These are phyloP conservation scores for Amanita thiersii DNA, from an alignment of 768 basidiomycete species.

Conservation along the genomic window DNA sequence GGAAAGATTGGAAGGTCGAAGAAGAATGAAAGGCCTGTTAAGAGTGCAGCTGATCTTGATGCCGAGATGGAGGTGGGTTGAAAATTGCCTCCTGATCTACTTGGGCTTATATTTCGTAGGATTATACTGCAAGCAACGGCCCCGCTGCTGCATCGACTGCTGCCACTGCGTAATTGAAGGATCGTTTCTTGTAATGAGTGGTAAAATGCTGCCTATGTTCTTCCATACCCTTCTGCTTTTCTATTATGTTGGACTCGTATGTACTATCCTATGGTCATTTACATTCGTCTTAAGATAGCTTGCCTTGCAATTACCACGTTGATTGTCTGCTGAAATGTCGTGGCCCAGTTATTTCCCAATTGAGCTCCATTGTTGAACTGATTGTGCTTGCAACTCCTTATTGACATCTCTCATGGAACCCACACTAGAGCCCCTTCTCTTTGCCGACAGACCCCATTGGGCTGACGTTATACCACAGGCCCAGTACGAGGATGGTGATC, in stretches of 20 bases:
- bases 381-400: neutral
- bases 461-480: slow-evolving; percentile 68
- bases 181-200: slow-evolving; percentile 9
- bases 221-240: slow-evolving; percentile 9
- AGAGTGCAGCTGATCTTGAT: slow-evolving; percentile 86
- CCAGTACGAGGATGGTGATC: slow-evolving; percentile 72
- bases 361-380: neutral
- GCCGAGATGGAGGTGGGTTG: slow-evolving; percentile 90
- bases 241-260: slow-evolving; percentile 6
- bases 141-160: slow-evolving; percentile 30
- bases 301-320: neutral
- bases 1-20: slow-evolving; percentile 32
- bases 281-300: neutral
- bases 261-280: slow-evolving; percentile 10
- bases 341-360: neutral
- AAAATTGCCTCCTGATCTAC: neutral
- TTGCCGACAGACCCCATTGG: slow-evolving; percentile 68
- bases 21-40: slow-evolving; percentile 57
- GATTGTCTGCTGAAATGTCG: neutral
- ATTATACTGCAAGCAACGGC: slow-evolving; percentile 57
- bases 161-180: slow-evolving; percentile 20
- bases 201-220: slow-evolving; percentile 1
- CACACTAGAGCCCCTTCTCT: slow-evolving; percentile 31
- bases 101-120: slow-evolving; percentile 29
- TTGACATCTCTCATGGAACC: neutral